Evolutionary conservation across 2,329 filamentous ascomycete genomes (phyloP).

Genomic region (Sporothrix dimorphospora): DNA sequence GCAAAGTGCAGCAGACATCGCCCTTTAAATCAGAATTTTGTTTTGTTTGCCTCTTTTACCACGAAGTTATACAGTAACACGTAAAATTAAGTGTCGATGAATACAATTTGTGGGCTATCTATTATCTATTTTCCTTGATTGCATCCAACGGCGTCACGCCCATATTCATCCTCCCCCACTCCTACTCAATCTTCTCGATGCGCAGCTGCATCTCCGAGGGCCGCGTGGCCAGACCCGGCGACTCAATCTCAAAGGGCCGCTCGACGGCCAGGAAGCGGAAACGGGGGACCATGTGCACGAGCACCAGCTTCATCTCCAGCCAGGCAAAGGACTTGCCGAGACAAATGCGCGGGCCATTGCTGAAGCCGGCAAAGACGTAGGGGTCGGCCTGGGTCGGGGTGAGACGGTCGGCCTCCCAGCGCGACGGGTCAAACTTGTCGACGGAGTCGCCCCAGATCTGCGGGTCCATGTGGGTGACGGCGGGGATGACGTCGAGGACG

Average conservation of each 20-base stretch:
- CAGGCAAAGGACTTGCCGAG: slow-evolving; percentile 37
- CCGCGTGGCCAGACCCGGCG: slow-evolving; percentile 25
- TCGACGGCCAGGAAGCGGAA: slow-evolving; percentile 28
- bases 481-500: slow-evolving; percentile 42
- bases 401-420: slow-evolving; percentile 41
- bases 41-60: no score
- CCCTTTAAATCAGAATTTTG: no score
- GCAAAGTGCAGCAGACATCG: no score
- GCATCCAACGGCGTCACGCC: no score
- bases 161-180: no score
- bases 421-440: slow-evolving; percentile 43
- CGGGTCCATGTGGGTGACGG: slow-evolving; percentile 43
- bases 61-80: no score
- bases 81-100: no score
- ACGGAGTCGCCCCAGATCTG: slow-evolving; percentile 46
- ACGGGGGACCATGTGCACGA: slow-evolving; percentile 34
- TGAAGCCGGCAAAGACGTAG: slow-evolving; percentile 40
- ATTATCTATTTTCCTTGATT: no score
- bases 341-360: slow-evolving; percentile 38
- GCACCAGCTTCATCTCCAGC: slow-evolving; percentile 38
- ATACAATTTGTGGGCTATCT: no score
- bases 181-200: slow-evolving; percentile 20
- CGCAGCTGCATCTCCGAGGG: slow-evolving; percentile 21
- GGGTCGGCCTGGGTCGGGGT: slow-evolving; percentile 37
- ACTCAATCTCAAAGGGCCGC: slow-evolving; percentile 27